Percentiles rank a stretch among this genome's conserved stretches.
Evolutionary conservation across 75 land plant species (phyloP).

Genomic region (Chamaecyparis obtusa): DNA sequence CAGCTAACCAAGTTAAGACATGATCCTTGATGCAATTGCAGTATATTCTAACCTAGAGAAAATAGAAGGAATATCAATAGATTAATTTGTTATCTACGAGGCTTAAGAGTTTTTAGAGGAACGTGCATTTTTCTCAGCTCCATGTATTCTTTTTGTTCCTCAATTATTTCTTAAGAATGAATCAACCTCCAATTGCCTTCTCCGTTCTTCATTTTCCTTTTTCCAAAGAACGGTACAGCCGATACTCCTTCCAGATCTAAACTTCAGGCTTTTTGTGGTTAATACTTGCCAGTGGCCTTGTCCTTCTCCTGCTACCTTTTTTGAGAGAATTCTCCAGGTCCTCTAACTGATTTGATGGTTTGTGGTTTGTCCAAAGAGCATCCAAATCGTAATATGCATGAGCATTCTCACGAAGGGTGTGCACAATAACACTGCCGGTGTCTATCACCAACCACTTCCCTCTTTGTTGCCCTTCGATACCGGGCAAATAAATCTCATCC

Average conservation of each 20-base stretch:
- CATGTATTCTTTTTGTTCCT: too few relatives aligned
- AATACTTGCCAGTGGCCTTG: not conserved
- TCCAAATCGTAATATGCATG: conserved; percentile 84
- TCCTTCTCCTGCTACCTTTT: not conserved
- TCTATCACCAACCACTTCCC: conserved; percentile 95
- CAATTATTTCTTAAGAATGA: too few relatives aligned
- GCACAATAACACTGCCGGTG: conserved; percentile 75
- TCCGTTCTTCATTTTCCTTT: too few relatives aligned
- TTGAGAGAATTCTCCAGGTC: not conserved
- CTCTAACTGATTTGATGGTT: conserved; percentile 7
- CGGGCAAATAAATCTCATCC: conserved; percentile 54
- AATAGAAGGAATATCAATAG: too few relatives aligned
- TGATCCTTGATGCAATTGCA: too few relatives aligned
- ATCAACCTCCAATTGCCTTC: too few relatives aligned
- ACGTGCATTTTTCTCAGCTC: too few relatives aligned
- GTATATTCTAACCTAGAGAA: too few relatives aligned
- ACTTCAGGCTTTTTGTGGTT: not conserved
- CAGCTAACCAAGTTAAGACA: too few relatives aligned
- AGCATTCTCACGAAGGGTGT: conserved; percentile 86
- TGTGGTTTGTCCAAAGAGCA: conserved; percentile 53
- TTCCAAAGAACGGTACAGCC: not conserved
- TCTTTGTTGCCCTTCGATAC: conserved; percentile 73
- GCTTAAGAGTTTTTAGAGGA: too few relatives aligned
- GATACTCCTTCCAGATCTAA: not conserved
- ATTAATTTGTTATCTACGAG: too few relatives aligned